A percentile compares a stretch with the other conserved stretches of the same genome.
Conservation (phyloP, 2,329 filamentous ascomycete genomes). For the Aspergillus candidus region DNA sequence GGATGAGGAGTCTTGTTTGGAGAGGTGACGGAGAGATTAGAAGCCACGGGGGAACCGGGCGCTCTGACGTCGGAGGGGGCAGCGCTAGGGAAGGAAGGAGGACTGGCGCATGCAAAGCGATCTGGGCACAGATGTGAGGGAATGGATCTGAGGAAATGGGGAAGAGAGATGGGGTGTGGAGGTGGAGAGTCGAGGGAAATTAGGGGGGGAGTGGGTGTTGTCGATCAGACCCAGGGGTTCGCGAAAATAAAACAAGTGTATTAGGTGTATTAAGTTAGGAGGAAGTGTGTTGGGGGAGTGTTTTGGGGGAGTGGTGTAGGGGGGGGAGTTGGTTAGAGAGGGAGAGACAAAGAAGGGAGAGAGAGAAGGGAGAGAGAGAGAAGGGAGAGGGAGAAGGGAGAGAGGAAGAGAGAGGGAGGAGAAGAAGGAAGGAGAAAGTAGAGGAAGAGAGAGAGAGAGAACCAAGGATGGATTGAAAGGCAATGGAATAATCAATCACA, state of each 20-base stretch:
- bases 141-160: constrained; percentile 8
- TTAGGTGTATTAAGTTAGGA: too few relatives aligned
- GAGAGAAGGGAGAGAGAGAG: constrained; percentile 25
- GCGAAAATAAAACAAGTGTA: too few relatives aligned
- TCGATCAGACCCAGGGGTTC: constrained; percentile 5
- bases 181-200: constrained; percentile 10
- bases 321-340: constrained; percentile 6
- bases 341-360: constrained; percentile 18
- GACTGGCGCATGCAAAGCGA: constrained; percentile 17
- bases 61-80: background rate
- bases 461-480: too few relatives aligned
- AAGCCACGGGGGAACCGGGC: background rate
- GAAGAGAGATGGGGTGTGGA: constrained; percentile 3
- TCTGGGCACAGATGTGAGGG: constrained; percentile 3
- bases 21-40: background rate
- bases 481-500: too few relatives aligned
- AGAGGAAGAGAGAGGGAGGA: constrained; percentile 9
- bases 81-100: background rate
- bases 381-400: constrained; percentile 27
- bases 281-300: constrained; percentile 5
- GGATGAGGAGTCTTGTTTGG: too few relatives aligned
- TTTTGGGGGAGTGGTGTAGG: constrained; percentile 11
- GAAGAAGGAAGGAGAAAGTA: constrained; percentile 12
- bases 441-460: constrained; percentile 4
- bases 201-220: constrained; percentile 12